Evolutionary conservation across 352 stramenopile genomes (phyloP), one percentile per base, ranked within the genome.

Genomic region (Elongisporangium prolatum): DNA sequence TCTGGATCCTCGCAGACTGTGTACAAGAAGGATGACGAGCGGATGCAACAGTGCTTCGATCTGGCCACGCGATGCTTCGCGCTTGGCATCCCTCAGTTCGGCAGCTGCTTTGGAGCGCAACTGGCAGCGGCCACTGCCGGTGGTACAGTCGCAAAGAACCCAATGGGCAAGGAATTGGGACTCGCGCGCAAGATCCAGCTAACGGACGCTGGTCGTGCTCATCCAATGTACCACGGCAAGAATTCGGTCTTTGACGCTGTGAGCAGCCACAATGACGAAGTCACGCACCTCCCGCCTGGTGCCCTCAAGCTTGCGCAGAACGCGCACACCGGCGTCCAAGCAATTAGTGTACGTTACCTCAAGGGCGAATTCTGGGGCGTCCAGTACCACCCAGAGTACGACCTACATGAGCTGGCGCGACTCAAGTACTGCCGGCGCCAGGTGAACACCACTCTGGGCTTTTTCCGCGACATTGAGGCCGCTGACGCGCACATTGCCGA

Each of bases 321-420:
- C 56, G 52, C 59, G 17, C 83, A 85, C 57, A 88, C 78, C 1
- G 68, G 65, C 7, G 77, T 88, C 55, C 80, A 92, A 55, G 82
- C 76, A 21, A 77, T 79, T 5, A 68, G 56, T 21, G 58, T 92
- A 25, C 71, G 69, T 34, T 71, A 86, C 52, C 57, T 86, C 9
- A 84, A 86, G 28, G 83, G 83, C 48, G 79, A 88, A n/a, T 89
- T 89, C 53, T 92, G 80, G 83, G 80, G 64, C 18, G 58, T 89
- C 24, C 83, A 92, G 57, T 92, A 92, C 59, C 83, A 92, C 22
- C 78, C 83, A 4, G 80, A 92, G 65, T 92, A 90, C 57, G 71
- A 92, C 49, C 62, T 90, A 49, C 78, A 92, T 58, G 83, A 92
- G 56, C 80, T 92, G 62, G 77, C 83, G n/a, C 68, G 80, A 3